Evolutionary conservation across 2,329 filamentous ascomycete species (phyloP).

Genomic region (Aspergillus ochraceoroseus): DNA sequence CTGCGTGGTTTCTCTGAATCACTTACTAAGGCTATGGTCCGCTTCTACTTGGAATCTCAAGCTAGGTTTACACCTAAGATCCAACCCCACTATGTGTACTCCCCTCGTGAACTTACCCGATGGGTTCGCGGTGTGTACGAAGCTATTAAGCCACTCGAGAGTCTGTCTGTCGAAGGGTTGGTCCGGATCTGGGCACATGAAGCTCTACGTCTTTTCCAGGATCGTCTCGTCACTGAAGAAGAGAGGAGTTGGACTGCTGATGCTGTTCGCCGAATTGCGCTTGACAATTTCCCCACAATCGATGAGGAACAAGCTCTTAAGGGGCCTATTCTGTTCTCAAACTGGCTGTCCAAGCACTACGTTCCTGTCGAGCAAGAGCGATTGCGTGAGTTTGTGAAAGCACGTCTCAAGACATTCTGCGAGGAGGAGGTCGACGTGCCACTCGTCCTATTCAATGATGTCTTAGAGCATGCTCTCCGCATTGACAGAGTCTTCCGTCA

Average conservation of each 20-base stretch:
- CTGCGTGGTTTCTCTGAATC: conserved; percentile 92
- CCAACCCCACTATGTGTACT: conserved; percentile 98
- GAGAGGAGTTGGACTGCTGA: conserved; percentile 95
- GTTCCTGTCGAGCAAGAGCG: conserved; percentile 93
- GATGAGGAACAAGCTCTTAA: conserved; percentile 83
- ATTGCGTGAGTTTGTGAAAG: conserved; percentile 94
- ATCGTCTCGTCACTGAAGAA: conserved; percentile 89
- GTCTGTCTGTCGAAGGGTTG: conserved; percentile 79
- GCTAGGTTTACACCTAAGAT: conserved; percentile 91
- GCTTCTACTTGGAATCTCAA: conserved; percentile 92
- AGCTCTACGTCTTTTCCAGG: conserved; percentile 90
- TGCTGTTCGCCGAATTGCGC: conserved; percentile 75
- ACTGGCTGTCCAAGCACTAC: conserved; percentile 99
- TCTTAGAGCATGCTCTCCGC: conserved; percentile 92
- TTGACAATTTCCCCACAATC: conserved; percentile 92
- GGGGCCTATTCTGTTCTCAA: conserved; percentile 94
- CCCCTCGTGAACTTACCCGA: conserved; percentile 92
- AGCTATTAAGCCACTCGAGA: conserved; percentile 87
- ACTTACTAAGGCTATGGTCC: conserved; percentile 95
- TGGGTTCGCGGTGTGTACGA: conserved; percentile 98
- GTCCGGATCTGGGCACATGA: conserved; percentile 98
- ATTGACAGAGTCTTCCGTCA: conserved; percentile 99
- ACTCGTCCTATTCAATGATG: conserved; percentile 98
- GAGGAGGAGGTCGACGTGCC: conserved; percentile 99
- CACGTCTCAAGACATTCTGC: conserved; percentile 94